Percentiles rank a stretch among this genome's conserved stretches.
Evolutionary conservation across 1,284 basidiomycete genomes (phyloP).

Genomic region (Laetiporus sulphureus): DNA sequence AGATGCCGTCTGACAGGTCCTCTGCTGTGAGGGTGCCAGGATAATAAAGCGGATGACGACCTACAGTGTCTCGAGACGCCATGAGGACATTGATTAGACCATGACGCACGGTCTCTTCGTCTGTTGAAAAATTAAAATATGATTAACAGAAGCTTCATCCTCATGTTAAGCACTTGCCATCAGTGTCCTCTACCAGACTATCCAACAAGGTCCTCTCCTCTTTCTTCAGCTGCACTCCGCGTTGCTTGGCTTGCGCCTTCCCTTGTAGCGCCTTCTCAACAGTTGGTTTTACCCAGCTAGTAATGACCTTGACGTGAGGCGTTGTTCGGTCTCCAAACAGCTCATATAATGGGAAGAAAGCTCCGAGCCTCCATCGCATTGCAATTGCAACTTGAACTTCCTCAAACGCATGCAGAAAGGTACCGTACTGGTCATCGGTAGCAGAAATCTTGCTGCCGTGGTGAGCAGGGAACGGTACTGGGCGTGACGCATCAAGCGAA

Average conservation of each 20-base stretch:
- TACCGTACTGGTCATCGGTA: slow-evolving; percentile 12
- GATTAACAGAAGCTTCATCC: not conserved
- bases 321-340: slow-evolving; percentile 25
- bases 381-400: slow-evolving; percentile 28
- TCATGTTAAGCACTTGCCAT: no score
- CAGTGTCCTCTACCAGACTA: slow-evolving; percentile 27
- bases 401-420: slow-evolving; percentile 35
- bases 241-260: slow-evolving; percentile 12
- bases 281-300: slow-evolving; percentile 34
- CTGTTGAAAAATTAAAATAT: not conserved
- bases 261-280: slow-evolving; percentile 30
- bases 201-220: slow-evolving; percentile 26
- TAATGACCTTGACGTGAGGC: slow-evolving; percentile 26
- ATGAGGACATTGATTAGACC: slow-evolving; percentile 32
- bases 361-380: slow-evolving; percentile 26
- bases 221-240: slow-evolving; percentile 2
- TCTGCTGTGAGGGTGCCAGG: not conserved
- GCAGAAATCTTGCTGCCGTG: slow-evolving; percentile 8
- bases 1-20: slow-evolving; percentile 22
- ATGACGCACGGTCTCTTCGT: slow-evolving; percentile 22
- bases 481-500: slow-evolving; percentile 22
- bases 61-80: slow-evolving; percentile 31
- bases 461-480: slow-evolving; percentile 18
- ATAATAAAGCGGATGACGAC: slow-evolving; percentile 7
- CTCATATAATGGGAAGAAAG: slow-evolving; percentile 26